Evolutionary conservation across 2,329 filamentous ascomycete species (phyloP).

Genomic region (Gnomoniopsis sp.): DNA sequence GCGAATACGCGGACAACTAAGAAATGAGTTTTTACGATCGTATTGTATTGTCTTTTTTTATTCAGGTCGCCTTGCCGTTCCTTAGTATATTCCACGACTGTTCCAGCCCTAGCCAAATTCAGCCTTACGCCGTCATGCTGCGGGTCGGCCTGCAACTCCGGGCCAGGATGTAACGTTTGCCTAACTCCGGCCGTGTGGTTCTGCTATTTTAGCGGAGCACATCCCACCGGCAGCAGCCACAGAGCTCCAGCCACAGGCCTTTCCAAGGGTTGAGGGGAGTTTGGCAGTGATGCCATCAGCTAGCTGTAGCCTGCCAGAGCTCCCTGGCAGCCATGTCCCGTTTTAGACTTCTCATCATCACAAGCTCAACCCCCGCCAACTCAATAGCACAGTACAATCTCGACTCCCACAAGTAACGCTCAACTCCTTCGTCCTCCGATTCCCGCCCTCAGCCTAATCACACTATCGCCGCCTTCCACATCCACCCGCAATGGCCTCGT

Average conservation of each 20-base stretch:
- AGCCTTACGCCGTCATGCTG: neutral
- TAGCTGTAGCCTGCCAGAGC: slow-evolving; percentile 15
- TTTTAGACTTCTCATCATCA: neutral
- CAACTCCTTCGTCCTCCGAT: neutral
- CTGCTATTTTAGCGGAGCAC: neutral
- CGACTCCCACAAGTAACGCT: too few relatives aligned
- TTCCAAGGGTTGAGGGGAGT: neutral
- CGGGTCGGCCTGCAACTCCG: neutral
- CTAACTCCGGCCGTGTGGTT: neutral
- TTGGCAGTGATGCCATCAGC: slow-evolving; percentile 9
- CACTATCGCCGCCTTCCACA: neutral
- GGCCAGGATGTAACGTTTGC: neutral
- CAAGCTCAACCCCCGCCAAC: neutral
- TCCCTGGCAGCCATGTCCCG: neutral
- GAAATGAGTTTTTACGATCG: too few relatives aligned
- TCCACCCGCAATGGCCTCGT: slow-evolving; percentile 32
- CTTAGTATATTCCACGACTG: too few relatives aligned
- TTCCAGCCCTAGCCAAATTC: neutral
- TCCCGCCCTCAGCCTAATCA: neutral
- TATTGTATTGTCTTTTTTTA: too few relatives aligned
- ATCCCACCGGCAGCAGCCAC: neutral
- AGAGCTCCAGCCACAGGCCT: slow-evolving; percentile 3
- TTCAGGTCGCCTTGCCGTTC: too few relatives aligned
- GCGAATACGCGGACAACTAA: too few relatives aligned
- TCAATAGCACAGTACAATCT: too few relatives aligned